phyloP scores from a whole-genome alignment of 2,329 filamentous ascomycete species.

The Colletotrichum graminicola region DNA sequence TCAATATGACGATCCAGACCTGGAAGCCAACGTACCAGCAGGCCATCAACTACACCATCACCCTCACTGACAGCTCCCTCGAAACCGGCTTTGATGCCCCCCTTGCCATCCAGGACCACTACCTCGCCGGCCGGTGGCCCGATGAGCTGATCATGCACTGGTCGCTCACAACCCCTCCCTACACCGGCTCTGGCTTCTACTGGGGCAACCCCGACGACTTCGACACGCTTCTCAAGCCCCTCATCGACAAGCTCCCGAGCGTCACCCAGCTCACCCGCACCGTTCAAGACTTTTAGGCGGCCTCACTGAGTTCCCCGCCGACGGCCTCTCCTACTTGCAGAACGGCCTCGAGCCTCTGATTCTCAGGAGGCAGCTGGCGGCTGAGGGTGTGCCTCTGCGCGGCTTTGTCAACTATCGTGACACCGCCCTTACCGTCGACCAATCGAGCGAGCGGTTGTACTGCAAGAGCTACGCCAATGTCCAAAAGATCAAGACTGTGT shows the following conservation, averaged over 20 bases:
- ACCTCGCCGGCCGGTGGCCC: constrained; percentile 34
- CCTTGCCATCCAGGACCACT: constrained; percentile 39
- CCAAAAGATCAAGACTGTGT: constrained; percentile 38
- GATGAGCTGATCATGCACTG: constrained; percentile 41
- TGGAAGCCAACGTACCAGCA: constrained; percentile 29
- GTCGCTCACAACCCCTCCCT: constrained; percentile 34
- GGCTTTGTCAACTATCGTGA: constrained; percentile 43
- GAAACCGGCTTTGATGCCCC: constrained; percentile 32
- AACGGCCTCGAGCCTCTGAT: constrained; percentile 55
- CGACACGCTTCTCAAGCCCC: constrained; percentile 38
- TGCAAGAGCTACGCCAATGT: constrained; percentile 38
- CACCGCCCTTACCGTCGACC: constrained; percentile 31
- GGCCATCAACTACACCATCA: constrained; percentile 40
- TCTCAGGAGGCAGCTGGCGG: constrained; percentile 30
- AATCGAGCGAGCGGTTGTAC: constrained; percentile 42
- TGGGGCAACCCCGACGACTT: constrained; percentile 41
- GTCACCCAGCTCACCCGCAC: constrained; percentile 35
- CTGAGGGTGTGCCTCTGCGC: constrained; percentile 35
- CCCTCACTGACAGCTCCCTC: constrained; percentile 29
- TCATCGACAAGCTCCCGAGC: constrained; percentile 33
- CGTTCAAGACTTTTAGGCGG: constrained; percentile 47
- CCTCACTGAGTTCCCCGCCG: constrained; percentile 62
- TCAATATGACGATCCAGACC: constrained; percentile 38
- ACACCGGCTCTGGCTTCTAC: constrained; percentile 40
- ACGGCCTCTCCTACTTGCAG: constrained; percentile 60